Evolutionary conservation across 2,329 filamentous ascomycete species (phyloP).

Genomic region (Fusarium sulawesiense): DNA sequence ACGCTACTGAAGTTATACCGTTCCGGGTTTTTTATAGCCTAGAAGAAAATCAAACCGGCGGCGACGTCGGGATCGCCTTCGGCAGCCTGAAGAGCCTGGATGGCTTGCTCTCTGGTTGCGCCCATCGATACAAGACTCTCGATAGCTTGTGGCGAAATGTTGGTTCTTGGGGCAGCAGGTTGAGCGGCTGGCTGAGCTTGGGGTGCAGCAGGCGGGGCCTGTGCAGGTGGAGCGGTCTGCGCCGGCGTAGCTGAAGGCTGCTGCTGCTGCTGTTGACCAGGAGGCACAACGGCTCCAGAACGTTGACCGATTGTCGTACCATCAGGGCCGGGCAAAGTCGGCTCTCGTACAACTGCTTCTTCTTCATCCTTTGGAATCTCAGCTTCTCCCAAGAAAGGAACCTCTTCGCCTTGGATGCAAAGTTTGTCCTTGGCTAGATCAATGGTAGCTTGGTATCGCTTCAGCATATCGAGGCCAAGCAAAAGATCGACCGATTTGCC

Average conservation of each 20-base stretch:
- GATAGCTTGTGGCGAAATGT: slow-evolving; percentile 73
- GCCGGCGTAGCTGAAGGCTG: slow-evolving; percentile 30
- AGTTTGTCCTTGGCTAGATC: slow-evolving; percentile 87
- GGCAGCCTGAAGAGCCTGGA: slow-evolving; percentile 83
- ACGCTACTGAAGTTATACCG: slow-evolving; percentile 5
- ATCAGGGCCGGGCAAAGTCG: slow-evolving; percentile 83
- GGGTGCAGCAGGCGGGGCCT: slow-evolving; percentile 44
- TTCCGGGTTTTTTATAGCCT: slow-evolving; percentile 6
- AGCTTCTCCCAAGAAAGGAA: slow-evolving; percentile 89
- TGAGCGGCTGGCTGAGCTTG: slow-evolving; percentile 45
- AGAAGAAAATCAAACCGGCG: slow-evolving; percentile 78
- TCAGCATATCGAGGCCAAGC: slow-evolving; percentile 95
- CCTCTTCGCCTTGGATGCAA: slow-evolving; percentile 87
- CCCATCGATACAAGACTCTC: slow-evolving; percentile 82
- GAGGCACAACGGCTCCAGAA: slow-evolving; percentile 76
- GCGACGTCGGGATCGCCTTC: slow-evolving; percentile 89
- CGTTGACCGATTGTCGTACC: slow-evolving; percentile 89
- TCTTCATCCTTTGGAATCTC: slow-evolving; percentile 92
- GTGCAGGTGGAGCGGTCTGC: slow-evolving; percentile 43
- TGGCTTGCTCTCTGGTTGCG: slow-evolving; percentile 78
- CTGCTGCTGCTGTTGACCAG: slow-evolving; percentile 35
- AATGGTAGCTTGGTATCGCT: slow-evolving; percentile 92
- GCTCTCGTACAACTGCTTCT: slow-evolving; percentile 80
- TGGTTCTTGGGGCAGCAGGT: slow-evolving; percentile 43
- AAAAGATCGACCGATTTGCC: slow-evolving; percentile 95